A percentile compares a stretch with the other conserved stretches of the same genome.
Conservation (phyloP, 345 rosid genomes). For the Atalantia buxifolia region DNA sequence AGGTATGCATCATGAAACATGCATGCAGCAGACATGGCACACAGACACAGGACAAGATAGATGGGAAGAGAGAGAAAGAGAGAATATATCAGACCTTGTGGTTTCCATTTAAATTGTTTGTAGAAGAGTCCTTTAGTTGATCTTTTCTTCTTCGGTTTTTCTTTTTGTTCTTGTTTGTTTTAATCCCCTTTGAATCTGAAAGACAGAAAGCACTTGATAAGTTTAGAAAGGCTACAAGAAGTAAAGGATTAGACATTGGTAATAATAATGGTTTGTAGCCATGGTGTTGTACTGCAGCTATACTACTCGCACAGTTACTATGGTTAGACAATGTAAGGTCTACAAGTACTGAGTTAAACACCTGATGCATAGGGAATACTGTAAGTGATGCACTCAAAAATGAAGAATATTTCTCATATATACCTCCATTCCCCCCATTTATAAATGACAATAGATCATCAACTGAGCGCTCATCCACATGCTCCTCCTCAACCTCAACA, state of each 20-base stretch:
- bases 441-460: constrained; percentile 65
- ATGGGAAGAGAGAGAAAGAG: constrained; percentile 3
- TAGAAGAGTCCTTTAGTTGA: constrained; percentile 38
- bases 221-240: neutral
- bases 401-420: neutral
- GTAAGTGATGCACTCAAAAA: neutral
- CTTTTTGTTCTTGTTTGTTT: constrained; percentile 44
- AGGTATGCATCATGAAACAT: neutral
- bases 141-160: constrained; percentile 57
- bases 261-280: neutral
- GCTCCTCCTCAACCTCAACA: constrained; percentile 58
- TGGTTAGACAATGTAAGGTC: neutral
- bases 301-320: neutral
- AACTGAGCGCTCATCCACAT: constrained; percentile 59
- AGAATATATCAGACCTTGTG: constrained; percentile 26
- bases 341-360: neutral
- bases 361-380: neutral
- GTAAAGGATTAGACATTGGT: neutral
- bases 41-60: neutral
- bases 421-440: constrained; percentile 59
- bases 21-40: neutral
- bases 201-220: constrained; percentile 4
- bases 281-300: neutral
- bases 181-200: constrained; percentile 49
- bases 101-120: constrained; percentile 23